A percentile compares a stretch with the other conserved stretches of the same genome.
Conservation (phyloP, 2,329 filamentous ascomycete genomes). For the Neofusicoccum sp. region DNA sequence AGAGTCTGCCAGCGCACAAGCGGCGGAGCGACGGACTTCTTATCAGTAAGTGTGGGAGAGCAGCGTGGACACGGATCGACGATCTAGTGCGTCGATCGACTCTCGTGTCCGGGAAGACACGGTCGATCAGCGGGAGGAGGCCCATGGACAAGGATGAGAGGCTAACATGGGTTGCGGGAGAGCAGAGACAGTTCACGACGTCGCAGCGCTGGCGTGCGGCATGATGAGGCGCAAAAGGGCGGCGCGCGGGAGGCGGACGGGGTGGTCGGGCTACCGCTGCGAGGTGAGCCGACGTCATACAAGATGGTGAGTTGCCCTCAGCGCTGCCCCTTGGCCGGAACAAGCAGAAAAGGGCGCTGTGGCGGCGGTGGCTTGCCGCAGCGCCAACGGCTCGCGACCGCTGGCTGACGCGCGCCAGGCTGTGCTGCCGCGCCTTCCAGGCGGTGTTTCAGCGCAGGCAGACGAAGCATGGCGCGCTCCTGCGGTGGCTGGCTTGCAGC, state of each 20-base stretch:
- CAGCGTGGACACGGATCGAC: conserved; percentile 22
- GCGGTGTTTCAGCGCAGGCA: conserved; percentile 69
- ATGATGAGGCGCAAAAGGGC: conserved; percentile 10
- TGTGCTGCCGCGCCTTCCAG: conserved; percentile 69
- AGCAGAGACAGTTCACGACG: conserved; percentile 15
- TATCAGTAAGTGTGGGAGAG: conserved; percentile 47
- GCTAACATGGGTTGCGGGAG: neutral
- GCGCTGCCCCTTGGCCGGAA: neutral
- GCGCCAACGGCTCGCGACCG: conserved; percentile 19
- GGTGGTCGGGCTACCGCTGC: conserved; percentile 3
- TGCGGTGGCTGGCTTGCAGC: conserved; percentile 62
- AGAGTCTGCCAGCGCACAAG: conserved; percentile 56
- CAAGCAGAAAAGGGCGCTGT: neutral
- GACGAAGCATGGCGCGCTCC: conserved; percentile 61
- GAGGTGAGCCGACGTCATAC: conserved; percentile 17
- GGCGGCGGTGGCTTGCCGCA: neutral
- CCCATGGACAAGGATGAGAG: conserved; percentile 2
- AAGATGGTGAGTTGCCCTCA: conserved; percentile 17
- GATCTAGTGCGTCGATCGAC: conserved; percentile 22
- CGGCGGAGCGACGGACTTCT: conserved; percentile 62
- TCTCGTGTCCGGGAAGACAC: conserved; percentile 15
- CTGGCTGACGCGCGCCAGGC: conserved; percentile 42
- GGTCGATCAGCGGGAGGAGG: conserved; percentile 18
- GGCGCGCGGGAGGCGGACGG: neutral
- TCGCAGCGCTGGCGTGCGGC: conserved; percentile 7